Percentiles rank a stretch among this genome's conserved stretches.
Conservation (phyloP, 352 stramenopile species). For the Phytophthora citrophthora region DNA sequence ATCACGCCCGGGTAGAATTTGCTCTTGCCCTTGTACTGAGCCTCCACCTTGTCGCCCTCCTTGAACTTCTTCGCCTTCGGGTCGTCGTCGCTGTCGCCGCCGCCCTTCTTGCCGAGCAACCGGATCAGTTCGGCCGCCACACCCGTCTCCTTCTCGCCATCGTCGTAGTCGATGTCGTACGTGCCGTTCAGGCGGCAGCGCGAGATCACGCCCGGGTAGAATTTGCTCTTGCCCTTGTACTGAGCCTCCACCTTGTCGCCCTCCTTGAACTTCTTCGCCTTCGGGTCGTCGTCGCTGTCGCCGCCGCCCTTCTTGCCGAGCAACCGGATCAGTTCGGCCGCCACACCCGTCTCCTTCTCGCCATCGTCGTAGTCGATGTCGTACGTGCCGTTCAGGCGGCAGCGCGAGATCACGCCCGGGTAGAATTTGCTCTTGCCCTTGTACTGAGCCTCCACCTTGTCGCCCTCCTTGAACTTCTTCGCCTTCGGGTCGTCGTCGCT, state of each 20-base stretch:
- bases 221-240: constrained; percentile 24
- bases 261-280: constrained; percentile 22
- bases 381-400: constrained; percentile 22
- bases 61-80: constrained; percentile 22
- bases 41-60: constrained; percentile 22
- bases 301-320: constrained; percentile 8
- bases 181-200: constrained; percentile 21
- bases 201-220: constrained; percentile 21
- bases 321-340: constrained; percentile 17
- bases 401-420: constrained; percentile 18
- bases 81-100: constrained; percentile 18
- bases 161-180: constrained; percentile 25
- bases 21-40: constrained; percentile 25
- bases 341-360: constrained; percentile 24
- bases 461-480: constrained; percentile 24
- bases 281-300: constrained; percentile 20
- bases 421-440: constrained; percentile 25
- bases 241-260: constrained; percentile 23
- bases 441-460: constrained; percentile 24
- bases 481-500: constrained; percentile 20
- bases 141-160: constrained; percentile 24
- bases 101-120: constrained; percentile 9
- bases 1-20: constrained; percentile 23
- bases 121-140: constrained; percentile 21
- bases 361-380: constrained; percentile 24